A percentile compares a stretch with the other conserved stretches of the same genome.
Evolutionary conservation across 495 filamentous ascomycete genomes (phyloP).

Genomic region (Neurospora sp.): DNA sequence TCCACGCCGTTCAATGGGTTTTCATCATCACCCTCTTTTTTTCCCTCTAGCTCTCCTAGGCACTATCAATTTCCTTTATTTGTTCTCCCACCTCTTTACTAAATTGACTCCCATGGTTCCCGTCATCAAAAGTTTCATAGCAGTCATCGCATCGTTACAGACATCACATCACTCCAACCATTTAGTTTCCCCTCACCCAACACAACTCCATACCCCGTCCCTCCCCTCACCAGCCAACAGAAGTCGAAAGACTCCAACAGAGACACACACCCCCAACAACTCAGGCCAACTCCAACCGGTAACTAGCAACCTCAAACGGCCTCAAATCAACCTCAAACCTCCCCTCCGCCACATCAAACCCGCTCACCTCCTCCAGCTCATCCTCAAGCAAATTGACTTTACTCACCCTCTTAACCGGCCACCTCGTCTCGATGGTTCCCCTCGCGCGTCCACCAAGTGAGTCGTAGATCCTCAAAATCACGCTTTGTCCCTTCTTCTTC

Average conservation of each 20-base stretch:
- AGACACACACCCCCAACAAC: neutral
- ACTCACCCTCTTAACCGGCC: conserved; percentile 63
- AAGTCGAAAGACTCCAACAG: neutral
- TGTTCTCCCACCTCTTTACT: neutral
- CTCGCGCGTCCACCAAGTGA: conserved; percentile 74
- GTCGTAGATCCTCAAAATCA: conserved; percentile 81
- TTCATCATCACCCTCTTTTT: neutral
- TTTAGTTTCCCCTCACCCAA: neutral
- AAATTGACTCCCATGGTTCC: neutral
- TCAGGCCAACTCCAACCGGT: conserved; percentile 53
- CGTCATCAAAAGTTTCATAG: neutral
- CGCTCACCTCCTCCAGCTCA: conserved; percentile 47
- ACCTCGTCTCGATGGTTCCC: conserved; percentile 51
- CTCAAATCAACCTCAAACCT: conserved; percentile 56
- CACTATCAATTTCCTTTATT: neutral
- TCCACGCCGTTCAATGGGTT: neutral
- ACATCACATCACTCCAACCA: neutral
- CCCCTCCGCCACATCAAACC: conserved; percentile 27
- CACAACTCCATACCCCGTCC: neutral
- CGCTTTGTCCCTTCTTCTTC: conserved; percentile 57
- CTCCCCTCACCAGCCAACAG: neutral
- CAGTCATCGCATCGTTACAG: neutral
- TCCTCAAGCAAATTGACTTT: conserved; percentile 77
- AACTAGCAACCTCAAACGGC: conserved; percentile 88
- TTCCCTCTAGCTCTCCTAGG: neutral